Conservation (phyloP, 306 rosid species). For the Elaeagnus macrophylla region DNA sequence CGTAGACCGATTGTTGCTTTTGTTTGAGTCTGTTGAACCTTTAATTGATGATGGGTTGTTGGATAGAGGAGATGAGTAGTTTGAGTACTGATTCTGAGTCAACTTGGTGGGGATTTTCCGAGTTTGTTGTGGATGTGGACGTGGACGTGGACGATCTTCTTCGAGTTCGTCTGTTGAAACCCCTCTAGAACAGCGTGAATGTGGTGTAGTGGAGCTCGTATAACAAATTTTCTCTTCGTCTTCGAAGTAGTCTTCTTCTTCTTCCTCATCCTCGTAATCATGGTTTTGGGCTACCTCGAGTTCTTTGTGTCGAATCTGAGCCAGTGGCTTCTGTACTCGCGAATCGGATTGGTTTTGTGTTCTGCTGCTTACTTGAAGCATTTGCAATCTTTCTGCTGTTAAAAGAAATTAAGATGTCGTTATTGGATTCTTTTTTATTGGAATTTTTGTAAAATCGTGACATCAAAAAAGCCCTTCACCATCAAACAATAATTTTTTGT, state of each 20-base stretch:
- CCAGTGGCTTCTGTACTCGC: conserved; percentile 21
- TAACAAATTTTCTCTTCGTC: conserved; percentile 54
- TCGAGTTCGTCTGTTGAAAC: conserved; percentile 58
- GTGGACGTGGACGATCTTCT: conserved; percentile 16
- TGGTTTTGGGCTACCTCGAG: conserved; percentile 19
- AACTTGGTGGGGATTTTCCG: conserved; percentile 3
- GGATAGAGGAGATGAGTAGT: background rate
- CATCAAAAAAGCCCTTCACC: background rate
- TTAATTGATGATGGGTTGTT: background rate
- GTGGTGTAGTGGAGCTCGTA: conserved; percentile 61
- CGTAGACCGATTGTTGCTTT: conserved; percentile 9
- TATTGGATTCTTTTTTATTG: background rate
- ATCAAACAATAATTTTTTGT: too few species aligned
- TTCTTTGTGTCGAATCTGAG: conserved; percentile 22
- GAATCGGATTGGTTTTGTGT: conserved; percentile 22
- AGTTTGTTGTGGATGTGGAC: conserved; percentile 3
- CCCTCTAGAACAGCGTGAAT: conserved; percentile 77
- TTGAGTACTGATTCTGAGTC: background rate
- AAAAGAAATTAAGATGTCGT: too few species aligned
- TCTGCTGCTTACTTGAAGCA: conserved; percentile 25
- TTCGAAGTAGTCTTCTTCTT: conserved; percentile 34
- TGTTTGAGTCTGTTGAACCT: background rate
- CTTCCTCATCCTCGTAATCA: conserved; percentile 30
- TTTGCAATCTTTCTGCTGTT: conserved; percentile 46
- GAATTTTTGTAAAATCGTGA: background rate